Base-by-base conservation (phyloP, 257 asterid genomes). In the Solanum chilense region DNA sequence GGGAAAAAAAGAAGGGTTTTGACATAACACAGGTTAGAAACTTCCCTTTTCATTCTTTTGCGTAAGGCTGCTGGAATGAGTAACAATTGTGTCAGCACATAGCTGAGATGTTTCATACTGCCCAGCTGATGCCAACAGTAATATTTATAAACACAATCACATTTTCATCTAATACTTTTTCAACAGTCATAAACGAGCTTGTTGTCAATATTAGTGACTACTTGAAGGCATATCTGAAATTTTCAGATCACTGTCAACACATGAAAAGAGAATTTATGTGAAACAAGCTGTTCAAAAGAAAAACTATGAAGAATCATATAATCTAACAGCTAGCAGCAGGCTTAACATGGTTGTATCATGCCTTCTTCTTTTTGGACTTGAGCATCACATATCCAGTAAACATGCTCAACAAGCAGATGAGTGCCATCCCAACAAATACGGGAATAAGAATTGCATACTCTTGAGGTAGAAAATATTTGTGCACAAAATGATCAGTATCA, bases 391-490 rank as follows among this genome's bases (percentile, higher is more conserved):
- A 94, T 84, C 99, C 99, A 70, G 94, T 88, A 86, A 95, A 97
- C 88, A 92, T 89, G 33, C 93, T 91, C 83, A 97, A 90, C 90
- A 94, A 94, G 92, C 94, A 91, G 73, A 93, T 84, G 68, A 97
- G 97, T 9, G 91, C 88, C 68, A 94, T 91, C 9, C 96, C 98
- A 45, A 93, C 94, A 56, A 80, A 93, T 83, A 95, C 98, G 3
- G 98, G 96, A 87, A 94, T 89, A 81, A 91, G 87, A 69, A 91
- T 90, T 60, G 98, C 99, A 64, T 91, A 96, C 84, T 95, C 98
- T 90, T 93, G 98, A 73, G 98, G 98, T 84, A 94, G 93, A 89
- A 96, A 96, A 96, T 96, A 96, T 69, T 91, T 90, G 95, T 96
- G 98, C 90, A 94, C 98, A 80, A 96, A 96, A 92, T 96, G 98